phyloP scores from a whole-genome alignment of 352 stramenopile genomes.

The Pythium monospermum region DNA sequence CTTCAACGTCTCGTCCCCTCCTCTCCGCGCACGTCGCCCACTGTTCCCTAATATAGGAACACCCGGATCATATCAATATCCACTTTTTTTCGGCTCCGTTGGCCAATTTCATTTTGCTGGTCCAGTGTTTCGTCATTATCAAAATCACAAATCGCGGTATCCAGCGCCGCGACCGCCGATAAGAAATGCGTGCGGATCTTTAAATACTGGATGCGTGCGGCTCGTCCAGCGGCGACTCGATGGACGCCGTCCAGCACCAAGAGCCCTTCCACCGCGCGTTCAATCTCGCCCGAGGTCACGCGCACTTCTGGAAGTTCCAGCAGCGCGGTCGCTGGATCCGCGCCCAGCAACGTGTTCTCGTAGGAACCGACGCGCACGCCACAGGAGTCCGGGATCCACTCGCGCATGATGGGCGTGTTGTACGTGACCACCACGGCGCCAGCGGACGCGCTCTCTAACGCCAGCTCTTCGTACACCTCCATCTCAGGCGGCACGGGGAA shows the following conservation, averaged over 20 bases:
- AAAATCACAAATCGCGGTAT: conserved; percentile 49
- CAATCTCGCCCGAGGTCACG: conserved; percentile 49
- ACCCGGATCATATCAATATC: conserved; percentile 55
- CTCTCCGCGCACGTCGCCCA: background rate
- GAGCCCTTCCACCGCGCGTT: conserved; percentile 39
- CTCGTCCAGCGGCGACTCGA: conserved; percentile 46
- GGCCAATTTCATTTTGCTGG: conserved; percentile 50
- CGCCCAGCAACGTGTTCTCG: conserved; percentile 19
- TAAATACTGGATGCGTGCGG: conserved; percentile 54
- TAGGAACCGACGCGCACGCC: conserved; percentile 58
- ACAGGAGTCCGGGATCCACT: conserved; percentile 54
- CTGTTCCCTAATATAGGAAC: conserved; percentile 51
- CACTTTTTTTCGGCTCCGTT: conserved; percentile 44
- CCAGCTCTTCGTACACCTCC: conserved; percentile 47
- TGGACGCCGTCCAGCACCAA: conserved; percentile 46
- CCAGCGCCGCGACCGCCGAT: conserved; percentile 57
- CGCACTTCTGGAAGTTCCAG: conserved; percentile 43
- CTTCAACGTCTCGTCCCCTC: background rate
- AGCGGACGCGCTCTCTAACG: conserved; percentile 48
- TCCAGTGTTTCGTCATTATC: conserved; percentile 46
- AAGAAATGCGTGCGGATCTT: conserved; percentile 60
- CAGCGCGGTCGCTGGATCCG: conserved; percentile 1
- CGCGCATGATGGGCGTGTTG: conserved; percentile 69
- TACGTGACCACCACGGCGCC: conserved; percentile 60
- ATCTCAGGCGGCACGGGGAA: conserved; percentile 53